A percentile compares a stretch with the other conserved stretches of the same genome.
These are phyloP conservation scores for rapeseed (Brassica napus) DNA, from an alignment of 345 rosid species.

Conservation along the genomic window DNA sequence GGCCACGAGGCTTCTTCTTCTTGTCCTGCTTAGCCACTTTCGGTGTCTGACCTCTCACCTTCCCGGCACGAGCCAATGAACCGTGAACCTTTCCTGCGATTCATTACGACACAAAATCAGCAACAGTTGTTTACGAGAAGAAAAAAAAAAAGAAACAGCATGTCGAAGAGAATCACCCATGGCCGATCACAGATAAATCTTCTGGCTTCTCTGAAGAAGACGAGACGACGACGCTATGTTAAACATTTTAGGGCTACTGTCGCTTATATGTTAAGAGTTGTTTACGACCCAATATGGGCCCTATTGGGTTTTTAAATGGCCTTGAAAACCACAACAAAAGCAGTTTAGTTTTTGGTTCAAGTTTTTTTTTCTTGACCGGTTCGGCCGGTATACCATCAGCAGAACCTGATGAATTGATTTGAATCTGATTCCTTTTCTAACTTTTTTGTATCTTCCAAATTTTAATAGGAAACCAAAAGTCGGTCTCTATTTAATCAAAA, in stretches of 20 bases:
- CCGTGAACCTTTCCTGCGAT: slow-evolving; percentile 17
- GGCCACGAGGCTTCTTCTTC: slow-evolving; percentile 27
- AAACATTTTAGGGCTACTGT: neutral
- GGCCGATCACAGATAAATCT: neutral
- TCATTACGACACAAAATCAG: neutral
- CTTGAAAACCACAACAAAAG: neutral
- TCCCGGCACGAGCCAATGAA: slow-evolving; percentile 27
- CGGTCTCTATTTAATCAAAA: neutral
- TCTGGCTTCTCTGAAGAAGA: slow-evolving; percentile 5
- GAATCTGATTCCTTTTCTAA: neutral
- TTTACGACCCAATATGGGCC: neutral
- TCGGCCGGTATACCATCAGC: neutral
- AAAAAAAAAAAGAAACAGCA: neutral
- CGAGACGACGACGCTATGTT: neutral
- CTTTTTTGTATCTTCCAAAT: neutral
- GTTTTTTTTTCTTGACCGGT: neutral
- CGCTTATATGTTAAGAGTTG: neutral
- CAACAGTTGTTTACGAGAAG: neutral
- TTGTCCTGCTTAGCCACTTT: slow-evolving; percentile 25
- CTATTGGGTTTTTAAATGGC: neutral
- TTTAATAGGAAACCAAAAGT: neutral
- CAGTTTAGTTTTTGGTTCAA: neutral
- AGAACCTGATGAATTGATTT: neutral
- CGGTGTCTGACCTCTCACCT: slow-evolving; percentile 26
- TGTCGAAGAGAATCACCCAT: slow-evolving; percentile 2